These are phyloP conservation scores for Fusarium sp. DNA, from an alignment of 2,329 filamentous ascomycete species.

Conservation along the genomic window DNA sequence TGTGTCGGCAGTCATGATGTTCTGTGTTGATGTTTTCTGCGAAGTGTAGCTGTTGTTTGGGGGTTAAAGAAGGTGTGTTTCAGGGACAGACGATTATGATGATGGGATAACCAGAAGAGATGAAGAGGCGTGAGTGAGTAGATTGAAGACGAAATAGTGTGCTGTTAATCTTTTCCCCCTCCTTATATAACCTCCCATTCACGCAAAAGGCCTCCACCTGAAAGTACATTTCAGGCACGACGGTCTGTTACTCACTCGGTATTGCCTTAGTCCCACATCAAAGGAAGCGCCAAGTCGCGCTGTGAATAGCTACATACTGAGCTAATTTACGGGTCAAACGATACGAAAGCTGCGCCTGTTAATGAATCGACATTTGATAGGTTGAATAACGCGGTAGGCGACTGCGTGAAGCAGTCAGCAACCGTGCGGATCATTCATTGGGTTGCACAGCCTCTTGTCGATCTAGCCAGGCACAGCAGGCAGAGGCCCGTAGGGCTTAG, in stretches of 20 bases:
- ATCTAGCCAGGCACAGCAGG: slow-evolving; percentile 23
- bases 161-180: accelerated
- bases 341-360: no score
- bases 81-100: not conserved
- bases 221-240: slow-evolving; percentile 5
- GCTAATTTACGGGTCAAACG: not conserved
- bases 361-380: not conserved
- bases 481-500: slow-evolving; percentile 21
- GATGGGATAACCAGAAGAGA: not conserved
- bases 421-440: not conserved
- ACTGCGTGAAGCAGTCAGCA: slow-evolving; percentile 2
- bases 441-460: slow-evolving; percentile 22
- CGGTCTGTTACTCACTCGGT: slow-evolving; percentile 39
- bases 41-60: not conserved
- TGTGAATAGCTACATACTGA: not conserved
- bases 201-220: not conserved
- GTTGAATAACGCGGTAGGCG: not conserved
- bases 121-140: not conserved
- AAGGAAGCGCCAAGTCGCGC: not conserved
- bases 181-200: slow-evolving; percentile 25
- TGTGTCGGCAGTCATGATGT: slow-evolving; percentile 32
- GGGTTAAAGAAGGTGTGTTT: not conserved
- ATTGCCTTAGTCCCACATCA: slow-evolving; percentile 4
- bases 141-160: not conserved
- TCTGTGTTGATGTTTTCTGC: not conserved